These are phyloP conservation scores for Salvia miltiorrhiza DNA, from an alignment of 257 asterid species.

Conservation along the genomic window DNA sequence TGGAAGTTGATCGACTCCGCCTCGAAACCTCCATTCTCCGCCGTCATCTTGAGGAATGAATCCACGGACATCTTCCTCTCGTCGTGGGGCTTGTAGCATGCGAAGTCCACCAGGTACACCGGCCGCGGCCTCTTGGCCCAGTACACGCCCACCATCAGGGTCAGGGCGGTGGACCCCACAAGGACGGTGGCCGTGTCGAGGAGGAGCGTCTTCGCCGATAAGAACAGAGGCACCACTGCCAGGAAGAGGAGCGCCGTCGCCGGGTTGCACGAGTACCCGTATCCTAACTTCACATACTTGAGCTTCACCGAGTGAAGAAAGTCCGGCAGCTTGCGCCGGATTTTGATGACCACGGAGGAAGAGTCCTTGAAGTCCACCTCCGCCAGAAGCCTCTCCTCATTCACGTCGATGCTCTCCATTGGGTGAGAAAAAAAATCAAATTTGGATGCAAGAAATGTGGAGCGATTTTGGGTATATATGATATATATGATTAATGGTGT, in stretches of 20 bases:
- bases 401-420: slow-evolving; percentile 35
- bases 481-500: not conserved
- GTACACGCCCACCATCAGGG: slow-evolving; percentile 45
- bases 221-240: slow-evolving; percentile 33
- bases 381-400: slow-evolving; percentile 41
- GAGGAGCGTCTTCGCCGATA: slow-evolving; percentile 26
- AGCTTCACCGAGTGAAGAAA: slow-evolving; percentile 55
- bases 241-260: slow-evolving; percentile 34
- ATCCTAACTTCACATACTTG: slow-evolving; percentile 64
- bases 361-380: slow-evolving; percentile 51
- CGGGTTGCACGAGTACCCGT: slow-evolving; percentile 62
- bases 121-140: slow-evolving; percentile 47
- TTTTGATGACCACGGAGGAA: slow-evolving; percentile 40
- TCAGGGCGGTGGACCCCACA: slow-evolving; percentile 21
- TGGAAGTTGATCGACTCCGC: slow-evolving; percentile 43
- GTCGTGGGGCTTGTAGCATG: slow-evolving; percentile 54
- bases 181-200: slow-evolving; percentile 43
- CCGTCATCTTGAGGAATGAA: slow-evolving; percentile 41
- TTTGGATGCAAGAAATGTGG: not conserved
- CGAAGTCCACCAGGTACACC: slow-evolving; percentile 46
- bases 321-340: slow-evolving; percentile 42
- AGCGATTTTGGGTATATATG: not conserved
- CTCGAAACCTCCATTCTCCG: slow-evolving; percentile 31
- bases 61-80: slow-evolving; percentile 36
- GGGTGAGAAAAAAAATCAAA: too few relatives aligned